These are phyloP conservation scores for Saccharomyces hybrid DNA, from an alignment of 1,139 yeast species.

Conservation along the genomic window DNA sequence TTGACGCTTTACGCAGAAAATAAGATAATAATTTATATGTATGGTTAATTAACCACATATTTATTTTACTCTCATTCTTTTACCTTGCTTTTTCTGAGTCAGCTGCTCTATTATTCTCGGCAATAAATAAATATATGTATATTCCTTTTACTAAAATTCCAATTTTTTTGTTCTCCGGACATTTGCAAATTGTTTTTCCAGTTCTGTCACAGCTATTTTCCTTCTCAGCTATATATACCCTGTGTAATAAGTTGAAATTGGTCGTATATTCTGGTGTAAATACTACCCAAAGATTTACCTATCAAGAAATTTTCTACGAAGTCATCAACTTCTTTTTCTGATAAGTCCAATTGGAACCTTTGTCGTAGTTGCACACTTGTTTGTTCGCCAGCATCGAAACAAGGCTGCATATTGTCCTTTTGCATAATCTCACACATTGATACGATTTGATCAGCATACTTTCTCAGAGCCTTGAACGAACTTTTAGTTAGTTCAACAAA, in stretches of 20 bases:
- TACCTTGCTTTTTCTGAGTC: not conserved
- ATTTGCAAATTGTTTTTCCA: too few relatives aligned
- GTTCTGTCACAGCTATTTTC: too few relatives aligned
- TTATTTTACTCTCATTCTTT: not conserved
- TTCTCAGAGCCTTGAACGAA: slow-evolving; percentile 66
- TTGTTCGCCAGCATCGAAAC: slow-evolving; percentile 80
- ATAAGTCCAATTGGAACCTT: slow-evolving; percentile 68
- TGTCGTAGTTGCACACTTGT: slow-evolving; percentile 74
- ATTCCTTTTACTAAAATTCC: not conserved
- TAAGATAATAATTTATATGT: not conserved
- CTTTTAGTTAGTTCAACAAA: slow-evolving; percentile 59
- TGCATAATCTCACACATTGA: slow-evolving; percentile 90
- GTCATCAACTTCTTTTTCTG: slow-evolving; percentile 63
- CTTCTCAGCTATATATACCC: slow-evolving; percentile 65
- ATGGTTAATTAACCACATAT: not conserved
- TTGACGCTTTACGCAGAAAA: slow-evolving; percentile 40
- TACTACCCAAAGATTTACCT: slow-evolving; percentile 76
- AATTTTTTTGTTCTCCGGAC: too few relatives aligned
- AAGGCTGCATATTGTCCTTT: slow-evolving; percentile 80
- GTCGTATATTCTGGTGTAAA: slow-evolving; percentile 86
- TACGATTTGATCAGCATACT: slow-evolving; percentile 63
- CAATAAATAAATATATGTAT: not conserved
- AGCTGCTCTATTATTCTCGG: not conserved
- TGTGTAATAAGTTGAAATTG: slow-evolving; percentile 91
- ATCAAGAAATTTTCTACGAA: slow-evolving; percentile 72